phyloP scores from a whole-genome alignment of 768 basidiomycete genomes.

The Russula ochroleuca region DNA sequence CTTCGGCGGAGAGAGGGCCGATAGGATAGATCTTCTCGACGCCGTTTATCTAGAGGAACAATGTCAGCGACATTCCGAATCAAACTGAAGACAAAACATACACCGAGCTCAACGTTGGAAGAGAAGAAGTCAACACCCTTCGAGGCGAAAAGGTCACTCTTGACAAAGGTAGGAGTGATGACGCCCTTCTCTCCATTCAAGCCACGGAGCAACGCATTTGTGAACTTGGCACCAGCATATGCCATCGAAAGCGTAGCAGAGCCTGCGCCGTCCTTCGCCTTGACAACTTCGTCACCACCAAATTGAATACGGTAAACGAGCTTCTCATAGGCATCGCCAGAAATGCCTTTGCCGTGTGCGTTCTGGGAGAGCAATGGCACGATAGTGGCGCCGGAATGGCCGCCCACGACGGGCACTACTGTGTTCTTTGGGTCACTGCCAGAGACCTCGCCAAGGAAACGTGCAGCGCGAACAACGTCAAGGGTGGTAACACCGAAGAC shows the following conservation, averaged over 20 bases:
- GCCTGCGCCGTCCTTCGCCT: constrained; percentile 90
- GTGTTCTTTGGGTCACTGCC: constrained; percentile 63
- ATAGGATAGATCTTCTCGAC: constrained; percentile 89
- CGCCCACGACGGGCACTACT: constrained; percentile 83
- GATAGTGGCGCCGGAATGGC: constrained; percentile 96
- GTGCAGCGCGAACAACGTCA: constrained; percentile 93
- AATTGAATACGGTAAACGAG: constrained; percentile 94
- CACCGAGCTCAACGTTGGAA: constrained; percentile 88
- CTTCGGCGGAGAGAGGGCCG: constrained; percentile 72
- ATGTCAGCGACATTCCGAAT: constrained; percentile 16
- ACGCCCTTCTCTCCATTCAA: constrained; percentile 64
- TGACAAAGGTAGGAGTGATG: constrained; percentile 80
- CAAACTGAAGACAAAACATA: constrained; percentile 39
- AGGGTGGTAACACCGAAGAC: constrained; percentile 98
- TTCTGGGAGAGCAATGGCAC: constrained; percentile 92
- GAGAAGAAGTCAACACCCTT: constrained; percentile 95
- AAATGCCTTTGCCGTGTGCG: constrained; percentile 60
- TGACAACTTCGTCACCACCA: constrained; percentile 97
- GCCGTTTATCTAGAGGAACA: constrained; percentile 58
- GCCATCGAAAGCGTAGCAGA: constrained; percentile 76
- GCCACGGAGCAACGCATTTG: constrained; percentile 56
- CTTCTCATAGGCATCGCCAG: constrained; percentile 67
- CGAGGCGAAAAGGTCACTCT: constrained; percentile 78
- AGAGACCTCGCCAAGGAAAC: constrained; percentile 75
- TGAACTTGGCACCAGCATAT: constrained; percentile 70